Conservation (phyloP, 768 basidiomycete species). For the Pleurotus cornucopiae region DNA sequence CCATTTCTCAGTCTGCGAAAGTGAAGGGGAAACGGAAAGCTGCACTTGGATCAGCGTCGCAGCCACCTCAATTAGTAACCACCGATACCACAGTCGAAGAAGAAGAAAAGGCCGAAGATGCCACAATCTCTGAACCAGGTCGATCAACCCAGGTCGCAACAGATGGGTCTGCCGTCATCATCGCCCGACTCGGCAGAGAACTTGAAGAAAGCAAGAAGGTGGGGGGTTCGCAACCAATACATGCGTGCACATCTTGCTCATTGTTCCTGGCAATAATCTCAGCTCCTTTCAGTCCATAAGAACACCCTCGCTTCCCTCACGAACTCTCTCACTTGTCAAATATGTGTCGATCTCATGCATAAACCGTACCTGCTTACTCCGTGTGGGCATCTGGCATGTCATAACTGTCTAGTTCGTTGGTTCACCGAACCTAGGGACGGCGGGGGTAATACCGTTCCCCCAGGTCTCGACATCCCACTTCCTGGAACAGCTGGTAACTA, state of each 20-base stretch:
- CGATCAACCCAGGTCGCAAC: neutral
- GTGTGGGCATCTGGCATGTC: slow-evolving; percentile 72
- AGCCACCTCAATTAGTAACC: too few species aligned
- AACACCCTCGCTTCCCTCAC: slow-evolving; percentile 48
- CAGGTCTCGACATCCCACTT: slow-evolving; percentile 15
- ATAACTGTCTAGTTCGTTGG: slow-evolving; percentile 72
- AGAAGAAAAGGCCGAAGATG: neutral
- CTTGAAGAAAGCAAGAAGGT: slow-evolving; percentile 6
- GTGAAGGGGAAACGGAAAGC: slow-evolving; percentile 4
- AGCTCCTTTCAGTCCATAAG: slow-evolving; percentile 54
- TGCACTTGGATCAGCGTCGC: neutral
- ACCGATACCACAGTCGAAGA: too few species aligned
- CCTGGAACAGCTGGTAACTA: neutral
- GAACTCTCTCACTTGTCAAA: slow-evolving; percentile 69
- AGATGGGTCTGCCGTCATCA: neutral
- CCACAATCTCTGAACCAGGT: neutral
- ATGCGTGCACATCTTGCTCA: neutral
- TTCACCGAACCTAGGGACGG: slow-evolving; percentile 48
- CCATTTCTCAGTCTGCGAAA: neutral
- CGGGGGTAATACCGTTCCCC: slow-evolving; percentile 24
- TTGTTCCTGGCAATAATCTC: slow-evolving; percentile 4
- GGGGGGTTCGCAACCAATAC: neutral
- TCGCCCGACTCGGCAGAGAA: neutral
- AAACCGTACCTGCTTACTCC: slow-evolving; percentile 72
- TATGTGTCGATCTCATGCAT: slow-evolving; percentile 72